Evolutionary conservation across 495 filamentous ascomycete species (phyloP).

Genomic region (Friedmanniomyces endolithicus): DNA sequence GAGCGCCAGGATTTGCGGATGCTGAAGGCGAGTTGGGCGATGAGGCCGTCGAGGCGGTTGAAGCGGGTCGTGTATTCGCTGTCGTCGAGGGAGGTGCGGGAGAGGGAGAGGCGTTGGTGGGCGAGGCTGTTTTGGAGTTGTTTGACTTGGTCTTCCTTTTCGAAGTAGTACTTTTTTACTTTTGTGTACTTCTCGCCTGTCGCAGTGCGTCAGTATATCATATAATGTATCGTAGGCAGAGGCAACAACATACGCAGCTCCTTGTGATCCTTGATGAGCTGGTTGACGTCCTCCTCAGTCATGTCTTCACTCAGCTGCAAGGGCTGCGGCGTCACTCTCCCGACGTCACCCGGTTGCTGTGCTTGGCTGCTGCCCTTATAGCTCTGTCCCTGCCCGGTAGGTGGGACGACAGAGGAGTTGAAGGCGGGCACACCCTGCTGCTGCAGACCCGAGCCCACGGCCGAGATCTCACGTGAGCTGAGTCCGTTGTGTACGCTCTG

Average conservation of each 20-base stretch:
- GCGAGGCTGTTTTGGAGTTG: conserved; percentile 92
- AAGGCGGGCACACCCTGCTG: conserved; percentile 24
- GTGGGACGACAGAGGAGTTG: conserved; percentile 28
- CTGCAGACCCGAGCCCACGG: conserved; percentile 1
- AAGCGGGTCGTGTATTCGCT: conserved; percentile 88
- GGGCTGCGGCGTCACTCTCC: conserved; percentile 29
- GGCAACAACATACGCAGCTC: conserved; percentile 30
- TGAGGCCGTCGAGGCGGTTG: conserved; percentile 82
- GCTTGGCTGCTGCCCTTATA: conserved; percentile 19
- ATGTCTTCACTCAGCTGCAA: conserved; percentile 22
- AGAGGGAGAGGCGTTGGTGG: conserved; percentile 87
- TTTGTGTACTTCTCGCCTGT: conserved; percentile 91
- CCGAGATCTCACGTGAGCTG: conserved; percentile 11
- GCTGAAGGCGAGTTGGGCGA: conserved; percentile 87
- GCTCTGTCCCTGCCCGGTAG: conserved; percentile 24
- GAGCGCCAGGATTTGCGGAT: conserved; percentile 84
- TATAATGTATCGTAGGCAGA: too few species aligned
- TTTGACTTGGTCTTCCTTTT: conserved; percentile 85
- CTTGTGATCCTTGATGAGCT: conserved; percentile 32
- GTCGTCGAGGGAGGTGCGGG: conserved; percentile 89
- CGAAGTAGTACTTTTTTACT: conserved; percentile 94
- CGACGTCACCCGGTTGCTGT: conserved; percentile 22
- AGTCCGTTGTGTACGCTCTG: conserved; percentile 21
- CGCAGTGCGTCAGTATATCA: conserved; percentile 1
- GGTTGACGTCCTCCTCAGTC: conserved; percentile 29